Conservation (phyloP, 805 yeast species). For the Saccharomycopsis synnaedendra region DNA sequence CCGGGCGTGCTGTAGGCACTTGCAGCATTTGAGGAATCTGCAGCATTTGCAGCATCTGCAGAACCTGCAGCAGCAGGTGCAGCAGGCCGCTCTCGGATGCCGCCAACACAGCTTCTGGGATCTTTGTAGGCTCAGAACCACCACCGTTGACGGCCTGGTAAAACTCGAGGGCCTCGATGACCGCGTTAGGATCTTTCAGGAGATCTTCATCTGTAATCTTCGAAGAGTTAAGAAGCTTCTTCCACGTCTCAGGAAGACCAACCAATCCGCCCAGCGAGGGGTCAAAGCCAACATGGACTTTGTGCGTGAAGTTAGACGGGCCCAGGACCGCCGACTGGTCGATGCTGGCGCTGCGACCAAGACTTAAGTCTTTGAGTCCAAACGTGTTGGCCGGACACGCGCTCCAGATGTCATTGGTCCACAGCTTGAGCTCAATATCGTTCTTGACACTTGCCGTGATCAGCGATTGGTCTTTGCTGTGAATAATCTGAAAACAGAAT, state of each 20-base stretch:
- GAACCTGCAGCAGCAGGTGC: too few species aligned
- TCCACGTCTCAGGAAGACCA: constrained; percentile 94
- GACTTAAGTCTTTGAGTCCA: constrained; percentile 8
- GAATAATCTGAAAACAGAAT: constrained; percentile 18
- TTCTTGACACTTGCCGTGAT: constrained; percentile 11
- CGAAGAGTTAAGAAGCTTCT: constrained; percentile 66
- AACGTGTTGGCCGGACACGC: constrained; percentile 16
- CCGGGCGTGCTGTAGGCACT: too few species aligned
- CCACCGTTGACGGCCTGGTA: constrained; percentile 15
- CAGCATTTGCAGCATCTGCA: too few species aligned
- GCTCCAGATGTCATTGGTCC: constrained; percentile 15
- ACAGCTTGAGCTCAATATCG: constrained; percentile 15
- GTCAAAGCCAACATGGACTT: constrained; percentile 81
- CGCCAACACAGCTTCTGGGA: constrained; percentile 37
- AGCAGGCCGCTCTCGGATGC: not conserved
- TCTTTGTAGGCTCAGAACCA: constrained; percentile 46
- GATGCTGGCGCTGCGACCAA: not conserved
- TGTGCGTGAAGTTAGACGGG: constrained; percentile 92
- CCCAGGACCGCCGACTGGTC: constrained; percentile 46
- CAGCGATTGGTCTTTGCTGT: constrained; percentile 5
- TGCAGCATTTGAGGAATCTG: too few species aligned
- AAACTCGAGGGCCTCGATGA: constrained; percentile 80
- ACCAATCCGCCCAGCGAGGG: constrained; percentile 80
- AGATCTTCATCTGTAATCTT: constrained; percentile 90
- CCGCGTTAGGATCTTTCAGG: constrained; percentile 90